Base-by-base conservation (phyloP, 805 yeast genomes). In the Zygoascus tannicola region DNA sequence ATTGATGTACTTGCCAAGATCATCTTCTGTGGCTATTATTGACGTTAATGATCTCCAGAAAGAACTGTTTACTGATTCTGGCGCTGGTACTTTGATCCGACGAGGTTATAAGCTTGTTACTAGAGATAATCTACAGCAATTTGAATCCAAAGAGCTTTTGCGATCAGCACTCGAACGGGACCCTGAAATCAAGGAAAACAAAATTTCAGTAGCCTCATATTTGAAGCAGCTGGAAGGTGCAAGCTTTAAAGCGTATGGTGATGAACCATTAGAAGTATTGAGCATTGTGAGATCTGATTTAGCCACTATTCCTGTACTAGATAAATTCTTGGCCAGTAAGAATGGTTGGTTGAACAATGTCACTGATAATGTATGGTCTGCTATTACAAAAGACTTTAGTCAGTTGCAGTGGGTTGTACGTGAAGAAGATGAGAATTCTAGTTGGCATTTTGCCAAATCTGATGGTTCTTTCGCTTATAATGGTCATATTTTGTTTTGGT, bases 11-110 rank as follows among this genome's bases (percentile, higher is more conserved):
- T 74, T 92, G 62, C 99, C 99, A 48, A 80, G 97, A 64, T 85
- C 97, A 3, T 87, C 97, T 0, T 87, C 97, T 3, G 99, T 92
- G 40, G 98, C 99, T 36, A 92, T 92, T 62, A 92, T 92, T 56
- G 85, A 90, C 54, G 97, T 92, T 37, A 77, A 85, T 56, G 97
- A 92, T 62, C 74, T 92, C 58, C 97, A 92, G 68, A 92, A 90
- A 64, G 99, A 92, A 66, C 76, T 92, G 59, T 92, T 92, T 68
- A 92, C 99, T 34, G 98, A 92, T 64, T 83, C 95, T 15, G 99
- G 99, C 65, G 99, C 98, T 23, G 99, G 99, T 60, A 92, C 99
- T 38, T 74, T 92, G 70, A 87, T 92, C 57, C 83, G 98, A 75
- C 80, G 98, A 66, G 99, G 99, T 50, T 85, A 90, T 69, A 86